Evolutionary conservation across 2,329 filamentous ascomycete genomes (phyloP).

Genomic region (Colletotrichum tamarilloi): DNA sequence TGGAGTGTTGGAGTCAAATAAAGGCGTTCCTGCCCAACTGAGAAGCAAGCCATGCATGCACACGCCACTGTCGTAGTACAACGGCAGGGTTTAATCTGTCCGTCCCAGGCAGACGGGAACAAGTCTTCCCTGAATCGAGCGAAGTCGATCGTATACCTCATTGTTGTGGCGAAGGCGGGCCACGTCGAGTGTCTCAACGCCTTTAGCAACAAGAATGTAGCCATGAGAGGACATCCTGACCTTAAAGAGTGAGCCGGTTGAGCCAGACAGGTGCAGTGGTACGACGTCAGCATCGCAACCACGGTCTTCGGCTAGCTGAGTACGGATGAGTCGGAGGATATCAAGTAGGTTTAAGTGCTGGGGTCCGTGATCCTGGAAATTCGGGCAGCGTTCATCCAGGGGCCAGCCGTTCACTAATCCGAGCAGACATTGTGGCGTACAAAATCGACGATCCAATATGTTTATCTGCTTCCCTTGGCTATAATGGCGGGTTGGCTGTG

Average conservation of each 20-base stretch:
- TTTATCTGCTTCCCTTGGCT: slow-evolving; percentile 18
- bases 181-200: slow-evolving; percentile 42
- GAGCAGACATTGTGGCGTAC: slow-evolving; percentile 42
- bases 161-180: slow-evolving; percentile 43
- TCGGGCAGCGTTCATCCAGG: slow-evolving; percentile 44
- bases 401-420: slow-evolving; percentile 38
- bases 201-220: slow-evolving; percentile 53
- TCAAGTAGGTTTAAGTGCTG: slow-evolving; percentile 39
- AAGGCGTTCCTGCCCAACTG: slow-evolving; percentile 44
- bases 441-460: slow-evolving; percentile 42
- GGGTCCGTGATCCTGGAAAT: slow-evolving; percentile 40
- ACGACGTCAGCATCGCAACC: slow-evolving; percentile 43
- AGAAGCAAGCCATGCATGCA: slow-evolving; percentile 48
- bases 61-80: slow-evolving; percentile 44
- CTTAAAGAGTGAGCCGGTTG: slow-evolving; percentile 50
- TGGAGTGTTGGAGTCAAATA: slow-evolving; percentile 37
- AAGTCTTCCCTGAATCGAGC: slow-evolving; percentile 44
- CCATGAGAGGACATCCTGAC: slow-evolving; percentile 46
- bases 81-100: slow-evolving; percentile 42
- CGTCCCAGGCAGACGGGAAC: slow-evolving; percentile 50
- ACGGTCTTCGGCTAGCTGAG: slow-evolving; percentile 45
- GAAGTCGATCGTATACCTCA: slow-evolving; percentile 44
- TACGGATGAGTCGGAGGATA: slow-evolving; percentile 42
- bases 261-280: slow-evolving; percentile 44
- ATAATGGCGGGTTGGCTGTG: neutral